These are phyloP conservation scores for Durusdinium trenchii DNA, from an alignment of 73 alveolate genomes.

Conservation along the genomic window DNA sequence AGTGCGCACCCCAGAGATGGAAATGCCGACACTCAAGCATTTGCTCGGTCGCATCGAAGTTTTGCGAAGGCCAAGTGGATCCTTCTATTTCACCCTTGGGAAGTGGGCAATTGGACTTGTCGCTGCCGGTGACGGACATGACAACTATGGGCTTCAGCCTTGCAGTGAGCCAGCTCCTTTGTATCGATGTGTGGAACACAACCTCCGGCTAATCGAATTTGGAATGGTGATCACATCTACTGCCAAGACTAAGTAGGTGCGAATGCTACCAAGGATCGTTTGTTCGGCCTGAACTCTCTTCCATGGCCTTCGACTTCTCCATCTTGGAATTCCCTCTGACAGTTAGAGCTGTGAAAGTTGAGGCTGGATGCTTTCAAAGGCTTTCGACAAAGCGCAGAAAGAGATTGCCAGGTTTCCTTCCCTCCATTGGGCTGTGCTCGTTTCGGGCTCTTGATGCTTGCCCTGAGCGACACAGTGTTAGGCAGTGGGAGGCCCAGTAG, in stretches of 20 bases:
- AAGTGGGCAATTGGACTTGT: background rate
- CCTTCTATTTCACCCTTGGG: background rate
- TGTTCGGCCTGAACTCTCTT: background rate
- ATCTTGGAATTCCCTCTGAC: background rate
- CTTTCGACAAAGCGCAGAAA: background rate
- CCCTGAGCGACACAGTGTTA: background rate
- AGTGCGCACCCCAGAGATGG: background rate
- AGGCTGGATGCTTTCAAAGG: background rate
- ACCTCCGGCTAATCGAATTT: background rate
- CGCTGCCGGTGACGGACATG: conserved; percentile 16
- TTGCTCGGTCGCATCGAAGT: background rate
- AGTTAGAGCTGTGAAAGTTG: background rate
- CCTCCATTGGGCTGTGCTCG: background rate
- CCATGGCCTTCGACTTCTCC: background rate
- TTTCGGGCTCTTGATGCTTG: background rate
- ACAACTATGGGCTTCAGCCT: background rate
- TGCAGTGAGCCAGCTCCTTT: background rate
- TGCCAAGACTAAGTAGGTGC: too few relatives aligned
- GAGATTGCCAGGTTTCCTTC: background rate
- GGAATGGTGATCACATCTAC: background rate
- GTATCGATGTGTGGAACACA: background rate
- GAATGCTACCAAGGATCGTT: background rate
- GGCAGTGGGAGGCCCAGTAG: background rate
- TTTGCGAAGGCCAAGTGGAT: conserved; percentile 20
- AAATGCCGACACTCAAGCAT: background rate